Evolutionary conservation across 2,329 filamentous ascomycete genomes (phyloP).

Genomic region (Elsinoe australis): DNA sequence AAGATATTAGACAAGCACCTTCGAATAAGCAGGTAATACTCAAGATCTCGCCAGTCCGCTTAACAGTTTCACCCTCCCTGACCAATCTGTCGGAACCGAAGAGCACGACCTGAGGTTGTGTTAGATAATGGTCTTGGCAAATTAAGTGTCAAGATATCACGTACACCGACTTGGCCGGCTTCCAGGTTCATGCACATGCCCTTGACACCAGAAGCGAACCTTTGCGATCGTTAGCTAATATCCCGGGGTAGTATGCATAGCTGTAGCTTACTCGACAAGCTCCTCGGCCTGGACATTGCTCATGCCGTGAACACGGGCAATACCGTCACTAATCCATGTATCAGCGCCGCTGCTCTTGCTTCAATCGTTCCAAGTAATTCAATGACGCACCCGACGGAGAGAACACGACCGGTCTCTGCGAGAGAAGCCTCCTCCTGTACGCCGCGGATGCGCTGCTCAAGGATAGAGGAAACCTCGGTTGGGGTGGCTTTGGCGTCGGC

Average conservation of each 20-base stretch:
- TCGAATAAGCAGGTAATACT: conserved; percentile 36
- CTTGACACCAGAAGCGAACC: conserved; percentile 99
- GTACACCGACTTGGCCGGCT: conserved; percentile 94
- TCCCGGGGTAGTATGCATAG: background rate
- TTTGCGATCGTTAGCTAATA: conserved; percentile 34
- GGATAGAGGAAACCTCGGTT: conserved; percentile 97
- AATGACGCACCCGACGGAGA: conserved; percentile 88
- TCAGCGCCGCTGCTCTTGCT: conserved; percentile 28
- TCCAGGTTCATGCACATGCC: conserved; percentile 99
- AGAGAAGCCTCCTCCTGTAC: conserved; percentile 94
- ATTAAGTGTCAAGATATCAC: background rate
- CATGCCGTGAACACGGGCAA: conserved; percentile 99
- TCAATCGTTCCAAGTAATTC: conserved; percentile 21
- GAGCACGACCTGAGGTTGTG: conserved; percentile 61
- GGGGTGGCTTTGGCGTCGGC: conserved; percentile 88
- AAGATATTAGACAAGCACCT: background rate
- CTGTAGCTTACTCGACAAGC: conserved; percentile 84
- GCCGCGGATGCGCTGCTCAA: conserved; percentile 98
- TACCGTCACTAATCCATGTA: conserved; percentile 80
- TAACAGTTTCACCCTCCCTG: conserved; percentile 98
- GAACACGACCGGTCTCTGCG: conserved; percentile 96
- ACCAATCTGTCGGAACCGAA: conserved; percentile 99
- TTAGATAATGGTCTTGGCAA: conserved; percentile 4
- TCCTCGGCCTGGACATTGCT: conserved; percentile 99
- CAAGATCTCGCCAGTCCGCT: conserved; percentile 99